Base-by-base conservation (phyloP, 1,139 yeast species). In the Debaryomycetaceae sp. region DNA sequence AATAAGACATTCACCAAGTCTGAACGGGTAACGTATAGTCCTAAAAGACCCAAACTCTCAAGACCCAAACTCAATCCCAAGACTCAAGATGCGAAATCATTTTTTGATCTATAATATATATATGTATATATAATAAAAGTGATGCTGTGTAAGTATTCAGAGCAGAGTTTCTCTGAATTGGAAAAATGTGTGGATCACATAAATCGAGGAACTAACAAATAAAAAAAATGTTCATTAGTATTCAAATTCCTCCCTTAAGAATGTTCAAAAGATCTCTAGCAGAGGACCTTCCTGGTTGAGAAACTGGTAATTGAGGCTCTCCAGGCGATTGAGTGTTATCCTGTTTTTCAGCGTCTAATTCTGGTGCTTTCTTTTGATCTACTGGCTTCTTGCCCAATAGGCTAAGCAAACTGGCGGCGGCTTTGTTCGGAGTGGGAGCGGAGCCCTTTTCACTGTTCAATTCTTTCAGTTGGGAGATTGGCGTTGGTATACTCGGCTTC, bases 321-420 rank as follows among this genome's bases (percentile, higher is more conserved):
- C 11, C 4, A 7, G 31, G 31, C 11, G 11, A 43, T 8, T 40
- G 43, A 23, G 31, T 44, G 2, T 31, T 39, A 9, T 24, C 34
- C 23, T 39, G 17, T 22, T 23, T 39, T 27, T 34, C 34, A 14
- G 13, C 38, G 14, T 24, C 36, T n/a, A 11, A n/a, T 6, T 17
- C 23, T n/a, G 44, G 27, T 7, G 22, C 7, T 27, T 7, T n/a
- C 6, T 38, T 37, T 30, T 37, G 24, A 23, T 30, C 27, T 37
- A 31, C 20, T 5, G 50, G 49, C 14, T 42, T 45, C 41, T 50
- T 49, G 5, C 51, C 54, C 13, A 57, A 48, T 36, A 57, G 43
- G 31, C 52, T 49, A 23, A 57, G 45, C 30, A 57, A 45, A 42
- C 50, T 52, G n/a, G 56, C 52, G 22, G 56, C 49, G 17, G 56